phyloP scores from a whole-genome alignment of 1,284 basidiomycete genomes.

The Hortiboletus rubellus region DNA sequence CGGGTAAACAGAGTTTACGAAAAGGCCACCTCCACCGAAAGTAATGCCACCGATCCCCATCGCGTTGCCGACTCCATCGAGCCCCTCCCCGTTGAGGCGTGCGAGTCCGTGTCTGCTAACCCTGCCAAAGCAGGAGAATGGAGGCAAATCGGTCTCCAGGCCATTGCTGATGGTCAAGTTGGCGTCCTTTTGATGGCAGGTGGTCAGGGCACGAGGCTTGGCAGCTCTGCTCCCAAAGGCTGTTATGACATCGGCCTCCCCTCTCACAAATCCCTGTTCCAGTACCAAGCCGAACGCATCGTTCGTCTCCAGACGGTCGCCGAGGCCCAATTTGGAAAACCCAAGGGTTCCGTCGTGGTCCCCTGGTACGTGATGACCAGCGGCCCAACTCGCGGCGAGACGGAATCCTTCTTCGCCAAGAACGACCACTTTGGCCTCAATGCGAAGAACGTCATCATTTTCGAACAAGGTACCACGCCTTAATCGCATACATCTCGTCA shows the following conservation, averaged over 20 bases:
- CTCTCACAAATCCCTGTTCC: slow-evolving; percentile 92
- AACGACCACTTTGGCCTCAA: slow-evolving; percentile 86
- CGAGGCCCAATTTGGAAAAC: slow-evolving; percentile 52
- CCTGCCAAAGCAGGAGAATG: slow-evolving; percentile 67
- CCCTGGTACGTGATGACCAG: slow-evolving; percentile 99
- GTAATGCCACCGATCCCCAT: slow-evolving; percentile 45
- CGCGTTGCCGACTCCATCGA: slow-evolving; percentile 56
- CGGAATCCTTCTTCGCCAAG: slow-evolving; percentile 82
- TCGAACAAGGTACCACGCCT: slow-evolving; percentile 82
- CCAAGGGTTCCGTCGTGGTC: slow-evolving; percentile 63
- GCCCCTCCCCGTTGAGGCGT: slow-evolving; percentile 77
- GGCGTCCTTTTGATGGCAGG: slow-evolving; percentile 97
- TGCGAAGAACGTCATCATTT: slow-evolving; percentile 84
- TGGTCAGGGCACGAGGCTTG: slow-evolving; percentile 95
- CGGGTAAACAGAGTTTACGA: slow-evolving; percentile 90
- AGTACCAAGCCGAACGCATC: slow-evolving; percentile 96
- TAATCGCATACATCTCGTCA: background rate
- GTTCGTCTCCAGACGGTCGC: slow-evolving; percentile 80
- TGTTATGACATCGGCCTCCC: slow-evolving; percentile 97
- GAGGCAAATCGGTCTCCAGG: slow-evolving; percentile 74
- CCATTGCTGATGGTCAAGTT: slow-evolving; percentile 81
- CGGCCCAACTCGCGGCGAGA: slow-evolving; percentile 88
- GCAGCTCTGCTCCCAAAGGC: slow-evolving; percentile 92
- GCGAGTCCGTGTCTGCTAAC: slow-evolving; percentile 60
- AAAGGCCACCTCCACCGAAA: slow-evolving; percentile 75